These are phyloP conservation scores for Achaetomiella virescens DNA, from an alignment of 495 filamentous ascomycete genomes.

Conservation along the genomic window DNA sequence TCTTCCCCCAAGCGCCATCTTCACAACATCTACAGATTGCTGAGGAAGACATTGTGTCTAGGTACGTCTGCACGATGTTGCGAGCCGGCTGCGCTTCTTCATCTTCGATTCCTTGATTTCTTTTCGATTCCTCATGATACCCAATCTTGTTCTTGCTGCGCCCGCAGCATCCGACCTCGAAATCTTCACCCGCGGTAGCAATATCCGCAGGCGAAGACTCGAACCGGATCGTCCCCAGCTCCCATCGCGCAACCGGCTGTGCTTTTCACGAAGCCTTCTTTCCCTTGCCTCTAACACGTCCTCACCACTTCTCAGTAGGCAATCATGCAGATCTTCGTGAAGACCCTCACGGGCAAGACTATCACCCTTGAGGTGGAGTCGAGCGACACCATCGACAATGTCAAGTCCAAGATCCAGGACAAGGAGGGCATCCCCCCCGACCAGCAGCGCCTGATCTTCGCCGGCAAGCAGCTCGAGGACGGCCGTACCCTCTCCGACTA, in stretches of 20 bases:
- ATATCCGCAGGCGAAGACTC: constrained; percentile 7
- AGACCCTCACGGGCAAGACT: constrained; percentile 99
- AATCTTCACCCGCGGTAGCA: neutral
- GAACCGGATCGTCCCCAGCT: neutral
- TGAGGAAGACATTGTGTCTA: constrained; percentile 53
- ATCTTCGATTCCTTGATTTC: constrained; percentile 12
- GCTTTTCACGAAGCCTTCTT: neutral
- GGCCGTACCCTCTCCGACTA: constrained; percentile 99
- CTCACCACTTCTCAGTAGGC: constrained; percentile 39
- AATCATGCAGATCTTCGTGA: constrained; percentile 99
- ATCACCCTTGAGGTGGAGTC: constrained; percentile 99
- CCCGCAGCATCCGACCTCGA: constrained; percentile 1
- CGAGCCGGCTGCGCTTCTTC: constrained; percentile 18
- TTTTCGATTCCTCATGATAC: constrained; percentile 21
- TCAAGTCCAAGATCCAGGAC: constrained; percentile 91
- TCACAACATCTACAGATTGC: constrained; percentile 46
- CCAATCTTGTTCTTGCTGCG: constrained; percentile 21
- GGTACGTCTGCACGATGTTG: constrained; percentile 44
- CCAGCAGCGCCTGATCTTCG: constrained; percentile 99
- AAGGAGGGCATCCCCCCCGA: constrained; percentile 99
- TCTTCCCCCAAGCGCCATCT: constrained; percentile 28
- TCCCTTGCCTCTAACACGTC: constrained; percentile 28
- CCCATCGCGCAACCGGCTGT: constrained; percentile 3
- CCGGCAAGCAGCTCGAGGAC: constrained; percentile 99
- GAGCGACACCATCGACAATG: constrained; percentile 99